phyloP scores from a whole-genome alignment of 345 rosid genomes.

The Crucihimalaya himalaica region DNA sequence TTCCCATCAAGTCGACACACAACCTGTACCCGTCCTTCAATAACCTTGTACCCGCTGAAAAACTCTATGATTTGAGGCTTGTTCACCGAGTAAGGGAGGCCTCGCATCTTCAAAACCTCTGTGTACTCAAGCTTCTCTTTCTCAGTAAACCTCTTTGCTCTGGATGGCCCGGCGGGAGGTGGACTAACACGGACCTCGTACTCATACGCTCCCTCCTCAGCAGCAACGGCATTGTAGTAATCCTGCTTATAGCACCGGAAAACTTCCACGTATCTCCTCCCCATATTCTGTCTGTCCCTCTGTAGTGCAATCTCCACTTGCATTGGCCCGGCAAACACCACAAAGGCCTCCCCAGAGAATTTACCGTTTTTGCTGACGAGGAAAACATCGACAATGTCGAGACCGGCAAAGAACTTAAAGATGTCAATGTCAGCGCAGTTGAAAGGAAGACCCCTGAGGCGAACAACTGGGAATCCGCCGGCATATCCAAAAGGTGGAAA shows the following conservation, averaged over 20 bases:
- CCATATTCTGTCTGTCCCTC: slow-evolving; percentile 85
- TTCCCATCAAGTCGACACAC: slow-evolving; percentile 93
- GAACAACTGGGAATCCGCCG: slow-evolving; percentile 84
- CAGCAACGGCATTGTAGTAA: slow-evolving; percentile 83
- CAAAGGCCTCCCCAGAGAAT: slow-evolving; percentile 91
- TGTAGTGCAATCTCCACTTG: slow-evolving; percentile 92
- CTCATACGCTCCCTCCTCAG: slow-evolving; percentile 80
- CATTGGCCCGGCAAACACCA: slow-evolving; percentile 70
- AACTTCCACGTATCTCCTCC: slow-evolving; percentile 88
- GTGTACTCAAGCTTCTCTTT: slow-evolving; percentile 80
- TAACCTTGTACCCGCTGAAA: slow-evolving; percentile 61
- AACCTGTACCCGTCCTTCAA: slow-evolving; percentile 65
- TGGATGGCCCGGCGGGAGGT: slow-evolving; percentile 52
- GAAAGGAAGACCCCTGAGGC: slow-evolving; percentile 93
- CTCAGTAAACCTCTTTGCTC: slow-evolving; percentile 61
- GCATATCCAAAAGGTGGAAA: slow-evolving; percentile 64
- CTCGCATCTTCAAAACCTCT: slow-evolving; percentile 85
- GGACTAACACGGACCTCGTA: slow-evolving; percentile 71
- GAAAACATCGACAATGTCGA: slow-evolving; percentile 87
- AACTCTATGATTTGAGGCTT: slow-evolving; percentile 68
- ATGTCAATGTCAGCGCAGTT: slow-evolving; percentile 86
- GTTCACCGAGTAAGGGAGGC: slow-evolving; percentile 82
- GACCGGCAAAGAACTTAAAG: slow-evolving; percentile 89
- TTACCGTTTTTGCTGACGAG: slow-evolving; percentile 77
- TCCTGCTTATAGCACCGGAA: slow-evolving; percentile 84